Conservation (phyloP, 805 yeast species). For the Candida chauliodis region DNA sequence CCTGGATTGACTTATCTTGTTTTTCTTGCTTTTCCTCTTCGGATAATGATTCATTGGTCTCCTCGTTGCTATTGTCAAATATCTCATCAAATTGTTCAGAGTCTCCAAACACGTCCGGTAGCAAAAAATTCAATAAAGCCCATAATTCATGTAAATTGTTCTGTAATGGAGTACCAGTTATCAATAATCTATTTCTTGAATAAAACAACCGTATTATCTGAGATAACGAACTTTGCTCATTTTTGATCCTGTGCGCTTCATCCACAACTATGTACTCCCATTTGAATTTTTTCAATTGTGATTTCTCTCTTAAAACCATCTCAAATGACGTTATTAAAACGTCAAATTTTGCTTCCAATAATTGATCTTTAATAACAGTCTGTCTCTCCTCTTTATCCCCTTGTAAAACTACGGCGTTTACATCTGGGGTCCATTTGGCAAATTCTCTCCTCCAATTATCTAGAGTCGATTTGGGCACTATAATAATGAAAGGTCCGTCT, state of each 20-base stretch:
- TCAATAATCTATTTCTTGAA: slow-evolving; percentile 77
- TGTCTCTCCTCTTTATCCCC: slow-evolving; percentile 84
- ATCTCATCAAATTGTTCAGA: slow-evolving; percentile 87
- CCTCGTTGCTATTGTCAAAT: slow-evolving; percentile 61
- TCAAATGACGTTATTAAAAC: slow-evolving; percentile 90
- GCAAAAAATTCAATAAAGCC: slow-evolving; percentile 85
- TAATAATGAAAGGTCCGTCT: slow-evolving; percentile 86
- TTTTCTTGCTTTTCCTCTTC: slow-evolving; percentile 29
- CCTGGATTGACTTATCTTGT: slow-evolving; percentile 83
- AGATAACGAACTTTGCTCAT: slow-evolving; percentile 87
- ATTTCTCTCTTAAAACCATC: slow-evolving; percentile 86
- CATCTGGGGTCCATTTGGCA: slow-evolving; percentile 94
- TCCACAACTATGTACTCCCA: slow-evolving; percentile 95
- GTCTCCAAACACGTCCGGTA: slow-evolving; percentile 95
- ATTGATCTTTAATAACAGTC: slow-evolving; percentile 51
- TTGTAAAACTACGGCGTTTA: slow-evolving; percentile 76
- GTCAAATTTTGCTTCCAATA: slow-evolving; percentile 78
- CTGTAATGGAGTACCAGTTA: slow-evolving; percentile 95
- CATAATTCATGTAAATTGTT: slow-evolving; percentile 93
- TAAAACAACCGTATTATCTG: slow-evolving; percentile 88
- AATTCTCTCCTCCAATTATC: slow-evolving; percentile 97
- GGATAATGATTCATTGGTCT: slow-evolving; percentile 19
- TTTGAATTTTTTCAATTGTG: slow-evolving; percentile 70
- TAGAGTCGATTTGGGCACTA: slow-evolving; percentile 92
- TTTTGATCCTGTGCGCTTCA: slow-evolving; percentile 95